phyloP scores from a whole-genome alignment of 2,329 filamentous ascomycete species.

The Lachnellula willkommii region DNA sequence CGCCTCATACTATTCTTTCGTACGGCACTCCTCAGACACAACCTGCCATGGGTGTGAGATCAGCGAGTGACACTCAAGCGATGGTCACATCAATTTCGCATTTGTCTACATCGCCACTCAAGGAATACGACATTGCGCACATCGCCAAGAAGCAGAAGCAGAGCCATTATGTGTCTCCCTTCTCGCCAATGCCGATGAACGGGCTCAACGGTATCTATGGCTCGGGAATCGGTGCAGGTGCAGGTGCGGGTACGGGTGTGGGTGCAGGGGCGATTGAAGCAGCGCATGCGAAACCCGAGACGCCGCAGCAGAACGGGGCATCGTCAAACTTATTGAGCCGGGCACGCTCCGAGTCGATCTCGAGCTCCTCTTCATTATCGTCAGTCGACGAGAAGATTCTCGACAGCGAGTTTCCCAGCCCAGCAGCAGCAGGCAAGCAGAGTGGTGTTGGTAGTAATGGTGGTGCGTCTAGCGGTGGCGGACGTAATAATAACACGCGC shows the following conservation, averaged over 20 bases:
- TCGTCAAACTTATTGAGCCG: neutral
- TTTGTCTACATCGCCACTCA: conserved; percentile 1
- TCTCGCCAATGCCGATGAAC: neutral
- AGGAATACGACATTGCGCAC: conserved; percentile 1
- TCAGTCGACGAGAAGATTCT: conserved; percentile 31
- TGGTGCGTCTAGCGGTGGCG: neutral
- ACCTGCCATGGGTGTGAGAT: neutral
- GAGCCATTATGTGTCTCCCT: conserved; percentile 2
- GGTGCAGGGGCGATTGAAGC: neutral
- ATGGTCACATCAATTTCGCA: neutral
- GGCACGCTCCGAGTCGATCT: conserved; percentile 24
- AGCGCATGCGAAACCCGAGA: conserved; percentile 5
- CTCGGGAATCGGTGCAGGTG: neutral
- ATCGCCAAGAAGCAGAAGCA: conserved; percentile 9
- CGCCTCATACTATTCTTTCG: conserved; percentile 6
- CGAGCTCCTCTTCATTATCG: conserved; percentile 35
- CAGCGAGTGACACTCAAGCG: conserved; percentile 1
- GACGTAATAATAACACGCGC: neutral
- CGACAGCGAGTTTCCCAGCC: conserved; percentile 8
- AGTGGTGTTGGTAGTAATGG: neutral
- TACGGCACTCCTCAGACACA: conserved; percentile 1
- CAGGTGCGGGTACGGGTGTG: neutral
- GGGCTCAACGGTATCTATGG: neutral
- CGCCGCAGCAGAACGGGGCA: neutral
- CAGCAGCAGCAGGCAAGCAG: neutral